Percentiles rank a stretch among this genome's conserved stretches.
Conservation (phyloP, 306 rosid genomes). For the Parietaria judaica region DNA sequence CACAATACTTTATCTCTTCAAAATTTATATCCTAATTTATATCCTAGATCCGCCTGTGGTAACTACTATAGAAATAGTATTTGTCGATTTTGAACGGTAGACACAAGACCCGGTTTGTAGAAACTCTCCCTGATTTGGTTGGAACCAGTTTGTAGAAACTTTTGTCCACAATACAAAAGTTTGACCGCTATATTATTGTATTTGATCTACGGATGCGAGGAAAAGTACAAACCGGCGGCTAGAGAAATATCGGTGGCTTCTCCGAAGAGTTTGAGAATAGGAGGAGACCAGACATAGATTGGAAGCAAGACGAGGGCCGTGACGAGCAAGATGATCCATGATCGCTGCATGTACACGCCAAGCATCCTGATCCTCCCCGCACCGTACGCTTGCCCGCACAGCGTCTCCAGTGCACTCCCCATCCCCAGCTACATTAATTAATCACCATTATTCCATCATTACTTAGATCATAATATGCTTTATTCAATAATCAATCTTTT, state of each 20-base stretch:
- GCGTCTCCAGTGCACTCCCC: conserved; percentile 86
- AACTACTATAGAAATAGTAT: too few species aligned
- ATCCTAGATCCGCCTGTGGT: too few species aligned
- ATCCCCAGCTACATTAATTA: conserved; percentile 46
- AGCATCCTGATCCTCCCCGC: conserved; percentile 58
- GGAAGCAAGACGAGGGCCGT: conserved; percentile 41
- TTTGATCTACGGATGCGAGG: background rate
- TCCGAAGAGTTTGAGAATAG: conserved; percentile 47
- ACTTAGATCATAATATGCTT: background rate
- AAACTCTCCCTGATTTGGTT: too few species aligned
- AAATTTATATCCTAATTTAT: too few species aligned
- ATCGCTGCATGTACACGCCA: conserved; percentile 81
- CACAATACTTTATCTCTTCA: too few species aligned
- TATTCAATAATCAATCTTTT: too few species aligned
- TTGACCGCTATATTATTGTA: too few species aligned
- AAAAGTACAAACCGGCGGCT: conserved; percentile 49
- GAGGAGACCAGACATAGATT: conserved; percentile 62
- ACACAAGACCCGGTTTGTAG: too few species aligned
- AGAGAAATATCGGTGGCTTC: conserved; percentile 42
- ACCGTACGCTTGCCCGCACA: conserved; percentile 79
- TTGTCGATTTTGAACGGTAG: too few species aligned
- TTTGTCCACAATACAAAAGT: too few species aligned
- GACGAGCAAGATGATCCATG: conserved; percentile 59
- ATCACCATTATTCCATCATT: background rate
- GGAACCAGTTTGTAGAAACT: too few species aligned